These are phyloP conservation scores for Euphrasia confusa DNA, from an alignment of 257 asterid genomes.

Conservation along the genomic window DNA sequence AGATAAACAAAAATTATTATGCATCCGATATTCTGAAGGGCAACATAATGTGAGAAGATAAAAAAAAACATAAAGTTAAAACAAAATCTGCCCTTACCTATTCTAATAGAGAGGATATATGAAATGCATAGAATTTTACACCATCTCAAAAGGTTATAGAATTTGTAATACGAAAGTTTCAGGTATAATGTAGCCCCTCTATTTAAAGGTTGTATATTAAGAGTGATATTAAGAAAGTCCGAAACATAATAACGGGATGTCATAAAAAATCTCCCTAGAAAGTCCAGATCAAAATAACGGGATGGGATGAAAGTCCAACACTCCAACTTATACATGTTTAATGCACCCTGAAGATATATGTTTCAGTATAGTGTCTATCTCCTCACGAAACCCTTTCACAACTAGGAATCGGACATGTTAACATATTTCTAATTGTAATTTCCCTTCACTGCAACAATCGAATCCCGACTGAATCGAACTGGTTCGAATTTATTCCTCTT, in stretches of 20 bases:
- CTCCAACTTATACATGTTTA: background rate
- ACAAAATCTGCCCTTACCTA: slow-evolving; percentile 14
- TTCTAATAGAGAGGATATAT: background rate
- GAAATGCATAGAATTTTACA: background rate
- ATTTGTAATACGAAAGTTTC: background rate
- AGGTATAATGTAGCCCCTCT: background rate
- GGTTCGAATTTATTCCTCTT: slow-evolving; percentile 1
- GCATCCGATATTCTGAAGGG: slow-evolving; percentile 3
- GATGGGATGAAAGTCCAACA: too few relatives aligned
- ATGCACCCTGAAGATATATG: background rate
- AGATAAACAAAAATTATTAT: slow-evolving; percentile 14
- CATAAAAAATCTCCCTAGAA: background rate
- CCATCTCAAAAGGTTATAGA: background rate
- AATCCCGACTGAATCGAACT: slow-evolving; percentile 4
- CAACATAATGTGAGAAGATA: background rate
- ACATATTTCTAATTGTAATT: slow-evolving; percentile 1
- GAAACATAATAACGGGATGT: background rate
- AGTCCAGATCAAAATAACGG: background rate
- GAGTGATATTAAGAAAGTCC: background rate
- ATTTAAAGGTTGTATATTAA: background rate
- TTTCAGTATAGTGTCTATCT: background rate
- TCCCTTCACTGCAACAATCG: background rate
- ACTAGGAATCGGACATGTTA: background rate
- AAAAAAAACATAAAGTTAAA: background rate
- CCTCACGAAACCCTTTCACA: background rate